Evolutionary conservation across 768 basidiomycete genomes (phyloP).

Genomic region (Pulveroboletus sp.): DNA sequence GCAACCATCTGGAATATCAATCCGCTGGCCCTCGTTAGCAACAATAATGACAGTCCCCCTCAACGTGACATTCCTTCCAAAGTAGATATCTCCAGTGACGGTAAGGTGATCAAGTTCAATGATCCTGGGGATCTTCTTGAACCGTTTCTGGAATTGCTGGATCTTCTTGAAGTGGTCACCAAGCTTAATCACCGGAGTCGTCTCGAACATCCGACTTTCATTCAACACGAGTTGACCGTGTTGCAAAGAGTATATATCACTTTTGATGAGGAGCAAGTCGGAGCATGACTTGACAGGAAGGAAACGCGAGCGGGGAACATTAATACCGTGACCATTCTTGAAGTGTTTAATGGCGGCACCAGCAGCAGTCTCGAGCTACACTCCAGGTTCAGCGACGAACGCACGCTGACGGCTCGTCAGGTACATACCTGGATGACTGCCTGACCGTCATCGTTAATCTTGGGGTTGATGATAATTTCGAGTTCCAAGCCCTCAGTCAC

Average conservation of each 20-base stretch:
- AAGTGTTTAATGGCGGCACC: slow-evolving; percentile 76
- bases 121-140: slow-evolving; percentile 71
- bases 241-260: slow-evolving; percentile 63
- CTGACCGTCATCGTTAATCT: slow-evolving; percentile 63
- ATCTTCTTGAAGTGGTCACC: slow-evolving; percentile 78
- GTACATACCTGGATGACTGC: slow-evolving; percentile 58
- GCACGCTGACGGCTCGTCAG: background rate
- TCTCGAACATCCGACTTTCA: slow-evolving; percentile 51
- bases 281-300: slow-evolving; percentile 63
- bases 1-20: slow-evolving; percentile 72
- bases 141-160: slow-evolving; percentile 64
- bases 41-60: slow-evolving; percentile 70
- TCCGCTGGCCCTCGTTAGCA: slow-evolving; percentile 71
- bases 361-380: slow-evolving; percentile 66
- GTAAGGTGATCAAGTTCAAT: slow-evolving; percentile 73
- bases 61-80: slow-evolving; percentile 60
- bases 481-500: slow-evolving; percentile 62
- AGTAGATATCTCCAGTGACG: slow-evolving; percentile 63
- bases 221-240: slow-evolving; percentile 67
- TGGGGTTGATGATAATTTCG: slow-evolving; percentile 77
- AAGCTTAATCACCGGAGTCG: slow-evolving; percentile 71
- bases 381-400: background rate
- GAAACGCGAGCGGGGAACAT: slow-evolving; percentile 71
- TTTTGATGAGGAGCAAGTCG: slow-evolving; percentile 61
- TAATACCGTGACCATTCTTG: slow-evolving; percentile 61